These are phyloP conservation scores for Aspergillus steynii DNA, from an alignment of 495 filamentous ascomycete genomes.

Conservation along the genomic window DNA sequence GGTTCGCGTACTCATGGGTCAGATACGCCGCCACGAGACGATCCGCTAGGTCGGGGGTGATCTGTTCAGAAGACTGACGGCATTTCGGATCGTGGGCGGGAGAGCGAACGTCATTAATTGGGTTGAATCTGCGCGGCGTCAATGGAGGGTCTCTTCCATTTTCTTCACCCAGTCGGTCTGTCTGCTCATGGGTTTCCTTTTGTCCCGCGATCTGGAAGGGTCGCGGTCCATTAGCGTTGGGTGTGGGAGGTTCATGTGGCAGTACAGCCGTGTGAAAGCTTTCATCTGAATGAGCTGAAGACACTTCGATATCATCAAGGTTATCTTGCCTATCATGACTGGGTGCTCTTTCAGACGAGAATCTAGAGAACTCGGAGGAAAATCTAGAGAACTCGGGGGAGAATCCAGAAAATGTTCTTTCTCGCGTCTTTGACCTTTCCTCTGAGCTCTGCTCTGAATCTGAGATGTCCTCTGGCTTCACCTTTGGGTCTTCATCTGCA, in stretches of 20 bases:
- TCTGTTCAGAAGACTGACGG: background rate
- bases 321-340: background rate
- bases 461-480: too few species aligned
- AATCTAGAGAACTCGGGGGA: too few species aligned
- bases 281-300: constrained; percentile 9
- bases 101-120: background rate
- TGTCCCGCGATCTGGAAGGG: background rate
- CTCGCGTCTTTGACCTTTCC: too few species aligned
- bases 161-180: background rate
- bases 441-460: too few species aligned
- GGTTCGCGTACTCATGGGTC: constrained; percentile 13
- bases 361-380: too few species aligned
- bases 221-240: background rate
- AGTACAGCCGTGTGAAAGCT: constrained; percentile 9
- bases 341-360: background rate
- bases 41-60: constrained; percentile 14
- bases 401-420: too few species aligned
- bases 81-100: background rate
- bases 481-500: too few species aligned
- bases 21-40: constrained; percentile 13
- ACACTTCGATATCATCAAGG: background rate
- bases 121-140: background rate
- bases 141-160: background rate
- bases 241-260: background rate
- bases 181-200: background rate